A percentile compares a stretch with the other conserved stretches of the same genome.
Conservation (phyloP, 139 green algal species). For the Nannochloris sp. region DNA sequence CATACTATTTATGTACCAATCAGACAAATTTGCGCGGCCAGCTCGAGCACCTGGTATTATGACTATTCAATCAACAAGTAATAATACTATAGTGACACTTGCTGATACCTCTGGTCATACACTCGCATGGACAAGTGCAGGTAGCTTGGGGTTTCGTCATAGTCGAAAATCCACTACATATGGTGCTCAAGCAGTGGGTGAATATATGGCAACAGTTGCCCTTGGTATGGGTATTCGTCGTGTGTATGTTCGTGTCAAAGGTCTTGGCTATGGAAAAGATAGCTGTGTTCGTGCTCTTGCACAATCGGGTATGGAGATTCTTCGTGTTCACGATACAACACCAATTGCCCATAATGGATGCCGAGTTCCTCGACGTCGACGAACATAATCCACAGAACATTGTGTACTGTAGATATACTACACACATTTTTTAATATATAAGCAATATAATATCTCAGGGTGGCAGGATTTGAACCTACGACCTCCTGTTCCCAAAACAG, state of each 20-base stretch:
- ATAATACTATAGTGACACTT: conserved; percentile 30
- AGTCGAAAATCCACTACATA: conserved; percentile 27
- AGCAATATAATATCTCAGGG: conserved; percentile 14
- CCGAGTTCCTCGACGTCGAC: conserved; percentile 14
- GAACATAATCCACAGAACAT: conserved; percentile 6
- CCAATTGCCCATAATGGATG: conserved; percentile 26
- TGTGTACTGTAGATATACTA: not conserved
- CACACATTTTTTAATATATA: conserved; percentile 10
- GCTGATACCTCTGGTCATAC: conserved; percentile 20
- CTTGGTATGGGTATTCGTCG: conserved; percentile 16
- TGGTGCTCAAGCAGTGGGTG: conserved; percentile 23
- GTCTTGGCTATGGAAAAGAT: conserved; percentile 22
- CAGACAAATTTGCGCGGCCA: not conserved
- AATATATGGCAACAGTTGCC: conserved; percentile 15
- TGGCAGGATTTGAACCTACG: conserved; percentile 13
- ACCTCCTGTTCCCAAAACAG: conserved; percentile 8
- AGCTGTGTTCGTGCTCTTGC: conserved; percentile 12
- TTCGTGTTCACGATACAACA: conserved; percentile 15
- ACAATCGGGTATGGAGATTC: conserved; percentile 17
- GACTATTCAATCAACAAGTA: conserved; percentile 22
- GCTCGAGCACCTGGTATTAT: conserved; percentile 37
- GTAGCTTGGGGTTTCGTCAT: conserved; percentile 21
- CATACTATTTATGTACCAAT: no score
- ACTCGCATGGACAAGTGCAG: conserved; percentile 12
- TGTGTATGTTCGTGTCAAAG: conserved; percentile 21